Evolutionary conservation across 2,329 filamentous ascomycete genomes (phyloP), one percentile per base, ranked within the genome.

Genomic region (Hymenoscyphus occultus): DNA sequence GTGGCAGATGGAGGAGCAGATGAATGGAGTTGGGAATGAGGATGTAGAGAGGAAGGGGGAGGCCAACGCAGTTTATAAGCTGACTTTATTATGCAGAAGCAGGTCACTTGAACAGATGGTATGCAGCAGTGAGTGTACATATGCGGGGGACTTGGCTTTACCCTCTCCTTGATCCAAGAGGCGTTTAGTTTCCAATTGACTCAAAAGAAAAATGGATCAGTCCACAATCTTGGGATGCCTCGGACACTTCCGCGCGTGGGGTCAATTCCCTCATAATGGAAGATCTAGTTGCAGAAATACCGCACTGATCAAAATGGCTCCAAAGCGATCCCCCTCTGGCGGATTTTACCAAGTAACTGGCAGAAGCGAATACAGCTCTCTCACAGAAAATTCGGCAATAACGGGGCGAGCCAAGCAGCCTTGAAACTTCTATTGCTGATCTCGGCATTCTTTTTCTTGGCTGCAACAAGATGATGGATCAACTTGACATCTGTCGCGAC

Each of bases 121-220:
- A 54, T 54, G 48, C 48, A 54, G 19, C n/a, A 13, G 22, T 54
- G 48, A 54, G 48, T 28, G 28, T 54, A 54, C 48, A 54, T 54
- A 22, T 54, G 48, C 48, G 48, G 48, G 48, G 48, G 19, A 28
- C 48, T 22, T 54, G 48, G 48, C 48, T 28, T 54, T 28, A 13
- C 48, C 13, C 48, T 54, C 22, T 22, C 48, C 48, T 54, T 54
- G 19, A 7, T 51, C 7, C 12, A 51, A 51, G 45, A 51, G 45
- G 48, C 22, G 48, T 28, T 54, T 12, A 54, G 48, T 54, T 54
- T 22, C 10, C 22, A 54, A 19, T 54, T 54, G 48, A 54, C 9
- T 54, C 48, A 54, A 54, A 48, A 28, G 19, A 54, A 54, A 54
- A 54, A 54, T 54, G 48, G 48, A 54, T 54, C 48, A 54, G 48